phyloP scores from a whole-genome alignment of 768 basidiomycete species.

The Punctularia strigosozonata region DNA sequence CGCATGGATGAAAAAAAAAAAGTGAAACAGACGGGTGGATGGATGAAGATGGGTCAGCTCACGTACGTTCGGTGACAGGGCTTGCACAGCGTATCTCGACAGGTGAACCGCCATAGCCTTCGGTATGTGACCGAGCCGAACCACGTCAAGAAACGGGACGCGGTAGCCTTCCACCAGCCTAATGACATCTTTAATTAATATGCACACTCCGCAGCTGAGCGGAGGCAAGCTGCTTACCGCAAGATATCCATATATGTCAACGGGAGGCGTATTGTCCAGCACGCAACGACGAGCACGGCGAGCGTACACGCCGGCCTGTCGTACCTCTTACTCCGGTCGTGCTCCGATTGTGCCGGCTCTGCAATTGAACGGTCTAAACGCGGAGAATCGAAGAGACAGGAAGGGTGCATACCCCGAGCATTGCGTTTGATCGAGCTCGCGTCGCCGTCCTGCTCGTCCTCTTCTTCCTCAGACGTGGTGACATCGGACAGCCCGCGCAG shows the following conservation, averaged over 20 bases:
- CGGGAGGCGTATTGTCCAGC: constrained; percentile 74
- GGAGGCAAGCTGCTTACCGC: constrained; percentile 30
- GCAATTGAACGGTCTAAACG: no score
- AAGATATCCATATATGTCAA: constrained; percentile 66
- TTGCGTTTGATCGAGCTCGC: constrained; percentile 16
- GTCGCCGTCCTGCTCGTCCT: constrained; percentile 23
- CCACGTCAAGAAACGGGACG: not conserved
- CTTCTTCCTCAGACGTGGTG: constrained; percentile 25
- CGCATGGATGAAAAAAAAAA: constrained; percentile 50
- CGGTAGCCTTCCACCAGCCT: not conserved
- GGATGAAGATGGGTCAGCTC: constrained; percentile 76
- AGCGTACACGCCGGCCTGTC: constrained; percentile 40
- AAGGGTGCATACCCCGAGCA: no score
- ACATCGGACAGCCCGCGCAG: not conserved
- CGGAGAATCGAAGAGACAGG: no score
- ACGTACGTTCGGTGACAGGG: no score
- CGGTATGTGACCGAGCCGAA: no score
- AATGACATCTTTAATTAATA: not conserved
- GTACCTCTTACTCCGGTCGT: constrained; percentile 12
- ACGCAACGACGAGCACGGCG: constrained; percentile 60
- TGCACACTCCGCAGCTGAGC: not conserved
- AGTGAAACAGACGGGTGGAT: constrained; percentile 25
- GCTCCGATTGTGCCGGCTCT: no score
- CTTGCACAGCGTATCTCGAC: no score
- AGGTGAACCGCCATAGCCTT: no score